Base-by-base conservation (phyloP, 805 yeast genomes). In the Pichia californica region DNA sequence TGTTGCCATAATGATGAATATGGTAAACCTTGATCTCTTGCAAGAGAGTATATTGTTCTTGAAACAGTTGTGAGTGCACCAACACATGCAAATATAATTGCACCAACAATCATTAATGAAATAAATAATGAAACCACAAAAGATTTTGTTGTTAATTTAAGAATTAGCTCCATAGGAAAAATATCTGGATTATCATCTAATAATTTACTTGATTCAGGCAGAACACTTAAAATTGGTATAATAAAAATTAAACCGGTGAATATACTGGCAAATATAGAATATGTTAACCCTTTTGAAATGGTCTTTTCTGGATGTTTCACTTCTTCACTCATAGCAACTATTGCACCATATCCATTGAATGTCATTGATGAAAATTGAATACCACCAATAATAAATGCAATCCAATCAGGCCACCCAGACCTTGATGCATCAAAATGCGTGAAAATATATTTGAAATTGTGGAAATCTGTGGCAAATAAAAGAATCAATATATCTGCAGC, bases 51-150 rank as follows among this genome's bases (percentile, higher is more conserved):
- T 0, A 88, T 84, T n/a, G 82, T 74, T 70, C 94, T 74, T 3
- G 93, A 83, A 3, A 88, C 84, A 0, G 94, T 82, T 1, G 93
- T 85, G 29, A 83, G 69, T 1, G 91, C 75, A 4, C 94, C 89
- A 39, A 86, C 78, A 2, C 88, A 83, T 29, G 87, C 88, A 60
- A 85, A 85, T 9, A 83, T 55, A 21, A 81, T 75, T 16, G 88
- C 83, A 0, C 86, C 93, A 37, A 78, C 67, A 45, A 83, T 73
- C 58, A 84, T 65, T 5, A 83, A 62, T 11, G 79, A 84, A 45
- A 85, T 68, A 40, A 85, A 74, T 48, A 83, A 73, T 1, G 93
- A 83, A 2, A 84, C 80, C 37, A 83, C 55, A 47, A 73, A 73
- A 0, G 89, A 82, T 46, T 79, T 74, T 0, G 91, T 82, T 0